Conservation (phyloP, 192 early-diverging fungal genomes). For the Dissophora ornata region DNA sequence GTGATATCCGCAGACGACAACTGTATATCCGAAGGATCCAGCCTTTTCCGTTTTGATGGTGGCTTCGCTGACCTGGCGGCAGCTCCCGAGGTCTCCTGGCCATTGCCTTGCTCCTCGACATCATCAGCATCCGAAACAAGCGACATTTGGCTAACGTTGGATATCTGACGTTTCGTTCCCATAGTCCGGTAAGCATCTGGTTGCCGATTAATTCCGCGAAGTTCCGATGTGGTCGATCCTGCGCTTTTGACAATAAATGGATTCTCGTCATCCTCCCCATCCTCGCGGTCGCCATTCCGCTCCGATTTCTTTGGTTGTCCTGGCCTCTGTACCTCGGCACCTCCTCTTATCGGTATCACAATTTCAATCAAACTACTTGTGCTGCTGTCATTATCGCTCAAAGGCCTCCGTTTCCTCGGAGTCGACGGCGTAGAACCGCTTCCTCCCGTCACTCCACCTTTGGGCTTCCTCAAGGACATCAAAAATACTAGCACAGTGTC, state of each 20-base stretch:
- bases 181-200: conserved; percentile 2
- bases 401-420: conserved; percentile 20
- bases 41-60: conserved; percentile 26
- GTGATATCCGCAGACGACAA: conserved; percentile 29
- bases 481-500: conserved; percentile 13
- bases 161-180: conserved; percentile 27
- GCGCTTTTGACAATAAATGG: too few species aligned
- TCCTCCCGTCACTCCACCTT: too few species aligned
- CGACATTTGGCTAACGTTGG: conserved; percentile 45
- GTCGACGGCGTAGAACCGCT: neutral
- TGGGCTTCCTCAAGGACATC: conserved; percentile 21
- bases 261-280: neutral
- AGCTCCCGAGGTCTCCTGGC: neutral
- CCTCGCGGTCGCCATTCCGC: too few species aligned
- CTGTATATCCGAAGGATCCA: conserved; percentile 5
- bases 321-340: neutral
- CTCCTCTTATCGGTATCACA: conserved; percentile 17
- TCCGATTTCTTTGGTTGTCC: neutral
- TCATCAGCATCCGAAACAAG: conserved; percentile 29
- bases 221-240: neutral
- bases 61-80: neutral
- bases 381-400: neutral
- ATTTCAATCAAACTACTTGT: neutral
- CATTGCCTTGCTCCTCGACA: conserved; percentile 13
- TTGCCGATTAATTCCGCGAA: neutral